Conservation (phyloP, 352 stramenopile species). For the Phytophthora idaei region DNA sequence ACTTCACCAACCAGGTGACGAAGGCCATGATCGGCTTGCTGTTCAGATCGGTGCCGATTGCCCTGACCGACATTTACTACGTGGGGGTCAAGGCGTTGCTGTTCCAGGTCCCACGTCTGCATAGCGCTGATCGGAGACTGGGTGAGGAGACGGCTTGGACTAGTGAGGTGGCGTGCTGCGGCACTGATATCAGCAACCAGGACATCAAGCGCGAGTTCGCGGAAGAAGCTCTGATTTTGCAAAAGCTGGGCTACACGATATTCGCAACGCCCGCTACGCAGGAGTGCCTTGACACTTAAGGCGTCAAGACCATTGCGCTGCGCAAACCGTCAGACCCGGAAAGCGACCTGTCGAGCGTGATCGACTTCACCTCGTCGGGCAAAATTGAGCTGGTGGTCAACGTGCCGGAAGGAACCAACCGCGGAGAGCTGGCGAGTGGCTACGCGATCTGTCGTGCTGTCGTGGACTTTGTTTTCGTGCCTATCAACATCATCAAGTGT, state of each 20-base stretch:
- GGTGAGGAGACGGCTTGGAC: slow-evolving; percentile 98
- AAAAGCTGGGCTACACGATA: slow-evolving; percentile 86
- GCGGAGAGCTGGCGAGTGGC: slow-evolving; percentile 73
- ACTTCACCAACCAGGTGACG: slow-evolving; percentile 99
- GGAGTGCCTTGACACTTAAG: slow-evolving; percentile 85
- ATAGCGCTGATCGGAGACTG: slow-evolving; percentile 93
- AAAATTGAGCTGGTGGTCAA: slow-evolving; percentile 98
- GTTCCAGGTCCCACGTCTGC: slow-evolving; percentile 97
- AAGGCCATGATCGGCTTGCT: slow-evolving; percentile 92
- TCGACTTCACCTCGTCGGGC: slow-evolving; percentile 93
- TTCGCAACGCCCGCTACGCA: slow-evolving; percentile 92
- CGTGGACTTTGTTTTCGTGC: slow-evolving; percentile 97
- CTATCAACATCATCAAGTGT: slow-evolving; percentile 99
- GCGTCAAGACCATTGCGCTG: slow-evolving; percentile 64
- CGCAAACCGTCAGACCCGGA: slow-evolving; percentile 67
- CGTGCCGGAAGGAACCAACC: slow-evolving; percentile 88
- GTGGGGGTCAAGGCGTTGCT: slow-evolving; percentile 89
- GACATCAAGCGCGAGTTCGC: slow-evolving; percentile 87
- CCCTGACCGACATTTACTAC: slow-evolving; percentile 97
- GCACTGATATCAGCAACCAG: slow-evolving; percentile 92
- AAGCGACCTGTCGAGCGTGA: slow-evolving; percentile 68
- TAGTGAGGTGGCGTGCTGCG: slow-evolving; percentile 97
- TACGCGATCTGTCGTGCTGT: slow-evolving; percentile 97
- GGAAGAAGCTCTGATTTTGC: slow-evolving; percentile 75
- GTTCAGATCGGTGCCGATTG: slow-evolving; percentile 95